A percentile compares a stretch with the other conserved stretches of the same genome.
phyloP scores from a whole-genome alignment of 768 basidiomycete species.

The Boletus sp. region DNA sequence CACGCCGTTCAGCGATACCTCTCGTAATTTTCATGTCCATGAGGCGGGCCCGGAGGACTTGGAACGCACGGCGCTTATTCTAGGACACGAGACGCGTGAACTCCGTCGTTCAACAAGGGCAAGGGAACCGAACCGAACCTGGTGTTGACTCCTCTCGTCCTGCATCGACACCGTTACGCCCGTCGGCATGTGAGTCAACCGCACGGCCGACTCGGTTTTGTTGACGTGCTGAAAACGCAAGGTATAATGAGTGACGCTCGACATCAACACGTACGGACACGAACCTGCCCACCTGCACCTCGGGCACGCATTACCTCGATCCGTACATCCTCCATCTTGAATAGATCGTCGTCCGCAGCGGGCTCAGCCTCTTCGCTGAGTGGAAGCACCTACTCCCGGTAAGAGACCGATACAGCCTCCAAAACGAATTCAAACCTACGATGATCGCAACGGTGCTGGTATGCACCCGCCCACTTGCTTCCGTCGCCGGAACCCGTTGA shows the following conservation, averaged over 20 bases:
- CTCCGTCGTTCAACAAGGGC: neutral
- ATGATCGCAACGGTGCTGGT: slow-evolving; percentile 89
- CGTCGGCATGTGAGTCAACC: slow-evolving; percentile 88
- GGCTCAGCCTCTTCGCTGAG: slow-evolving; percentile 64
- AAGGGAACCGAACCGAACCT: slow-evolving; percentile 43
- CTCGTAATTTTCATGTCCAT: slow-evolving; percentile 74
- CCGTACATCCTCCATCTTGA: slow-evolving; percentile 83
- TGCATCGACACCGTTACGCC: slow-evolving; percentile 98
- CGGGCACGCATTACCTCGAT: slow-evolving; percentile 94
- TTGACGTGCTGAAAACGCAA: slow-evolving; percentile 82
- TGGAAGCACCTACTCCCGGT: slow-evolving; percentile 67
- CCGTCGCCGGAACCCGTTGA: slow-evolving; percentile 90
- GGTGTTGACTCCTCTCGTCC: slow-evolving; percentile 94
- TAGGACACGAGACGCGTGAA: slow-evolving; percentile 28
- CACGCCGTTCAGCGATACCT: slow-evolving; percentile 70
- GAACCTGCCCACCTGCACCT: slow-evolving; percentile 95
- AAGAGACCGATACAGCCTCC: neutral
- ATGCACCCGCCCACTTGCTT: slow-evolving; percentile 83
- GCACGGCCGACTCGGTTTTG: slow-evolving; percentile 96
- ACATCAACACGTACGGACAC: slow-evolving; percentile 5
- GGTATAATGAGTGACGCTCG: neutral
- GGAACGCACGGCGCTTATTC: slow-evolving; percentile 94
- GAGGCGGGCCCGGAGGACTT: slow-evolving; percentile 81
- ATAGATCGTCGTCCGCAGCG: slow-evolving; percentile 55
- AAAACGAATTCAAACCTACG: slow-evolving; percentile 43